phyloP scores from a whole-genome alignment of 1,284 basidiomycete genomes.

The Austroboletus novae-zelandiae region DNA sequence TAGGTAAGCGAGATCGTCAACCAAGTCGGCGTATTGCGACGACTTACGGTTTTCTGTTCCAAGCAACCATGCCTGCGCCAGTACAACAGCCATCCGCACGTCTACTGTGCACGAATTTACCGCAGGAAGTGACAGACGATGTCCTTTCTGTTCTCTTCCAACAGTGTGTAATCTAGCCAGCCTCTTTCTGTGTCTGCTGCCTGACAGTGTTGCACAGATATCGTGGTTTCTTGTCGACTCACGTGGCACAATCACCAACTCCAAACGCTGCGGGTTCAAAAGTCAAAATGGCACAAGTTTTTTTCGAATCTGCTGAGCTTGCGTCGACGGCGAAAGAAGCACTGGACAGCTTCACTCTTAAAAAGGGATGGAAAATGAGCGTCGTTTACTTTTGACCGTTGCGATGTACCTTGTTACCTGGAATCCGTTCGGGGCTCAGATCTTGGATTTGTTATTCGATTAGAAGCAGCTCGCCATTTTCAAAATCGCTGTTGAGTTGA shows the following conservation, averaged over 20 bases:
- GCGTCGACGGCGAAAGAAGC: constrained; percentile 77
- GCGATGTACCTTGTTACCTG: constrained; percentile 7
- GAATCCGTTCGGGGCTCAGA: neutral
- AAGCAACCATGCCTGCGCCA: constrained; percentile 49
- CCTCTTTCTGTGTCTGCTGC: neutral
- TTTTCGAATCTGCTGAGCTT: constrained; percentile 69
- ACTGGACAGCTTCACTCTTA: constrained; percentile 75
- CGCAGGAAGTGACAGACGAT: constrained; percentile 78
- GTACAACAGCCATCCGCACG: constrained; percentile 61
- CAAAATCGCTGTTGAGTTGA: constrained; percentile 1
- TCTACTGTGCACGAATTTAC: constrained; percentile 74
- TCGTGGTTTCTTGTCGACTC: constrained; percentile 70
- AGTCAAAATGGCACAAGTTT: constrained; percentile 73
- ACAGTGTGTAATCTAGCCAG: constrained; percentile 55
- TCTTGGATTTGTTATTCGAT: neutral
- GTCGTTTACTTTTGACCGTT: constrained; percentile 63
- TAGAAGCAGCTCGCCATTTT: neutral
- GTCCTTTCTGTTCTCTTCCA: constrained; percentile 83
- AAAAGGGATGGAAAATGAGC: constrained; percentile 79
- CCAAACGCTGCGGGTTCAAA: constrained; percentile 58
- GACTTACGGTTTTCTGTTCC: constrained; percentile 31
- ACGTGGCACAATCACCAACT: constrained; percentile 64
- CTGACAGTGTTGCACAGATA: constrained; percentile 46
- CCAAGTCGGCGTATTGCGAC: neutral
- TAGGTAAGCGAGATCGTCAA: constrained; percentile 42